Evolutionary conservation across 805 yeast genomes (phyloP), one percentile per base, ranked within the genome.

Genomic region (Kodamaea sagamina): DNA sequence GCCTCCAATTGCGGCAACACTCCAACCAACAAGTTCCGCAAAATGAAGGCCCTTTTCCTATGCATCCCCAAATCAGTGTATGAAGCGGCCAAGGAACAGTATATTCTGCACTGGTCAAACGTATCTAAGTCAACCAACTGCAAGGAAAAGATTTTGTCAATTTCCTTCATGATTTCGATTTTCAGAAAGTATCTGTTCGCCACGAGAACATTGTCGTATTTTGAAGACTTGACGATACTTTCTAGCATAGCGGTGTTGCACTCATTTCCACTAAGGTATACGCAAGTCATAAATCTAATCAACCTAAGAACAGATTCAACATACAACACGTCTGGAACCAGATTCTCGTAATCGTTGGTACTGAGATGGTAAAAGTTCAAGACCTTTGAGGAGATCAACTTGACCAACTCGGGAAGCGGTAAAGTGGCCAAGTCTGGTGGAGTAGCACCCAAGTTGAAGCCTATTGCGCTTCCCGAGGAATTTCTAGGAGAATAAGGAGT

Each of bases 261-360:
- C 4, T 41, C 57, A n/a, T 52, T 34, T 1, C 75, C 78, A 25
- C 78, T 76, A 2, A 74, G 56, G 47, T 72, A 72, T 4, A 81
- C 59, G 7, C 70, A 59, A 1, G 83, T 72, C 74, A 85, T 75
- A 41, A 86, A 74, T 43, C 80, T 79, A 16, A 82, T 65, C 40
- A 74, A 77, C 46, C 97, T 72, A 24, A 89, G 51, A 2, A 86
- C 68, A 1, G 84, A 72, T 50, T 89, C 96, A 32, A 85, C 79
- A 49, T 81, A 86, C 0, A 89, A 89, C 1, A 84, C 62, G 46
- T 83, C 92, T 0, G 98, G 97, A 0, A 84, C 90, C 50, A 78
- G 78, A 50, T 92, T 96, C 43, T 82, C 88, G 6, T 75, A 71
- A 43, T 77, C 81, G 29, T 68, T 59, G 4, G 78, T 68, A 28